Evolutionary conservation across 495 filamentous ascomycete genomes (phyloP).

Genomic region (Hypomontagnella monticulosa): DNA sequence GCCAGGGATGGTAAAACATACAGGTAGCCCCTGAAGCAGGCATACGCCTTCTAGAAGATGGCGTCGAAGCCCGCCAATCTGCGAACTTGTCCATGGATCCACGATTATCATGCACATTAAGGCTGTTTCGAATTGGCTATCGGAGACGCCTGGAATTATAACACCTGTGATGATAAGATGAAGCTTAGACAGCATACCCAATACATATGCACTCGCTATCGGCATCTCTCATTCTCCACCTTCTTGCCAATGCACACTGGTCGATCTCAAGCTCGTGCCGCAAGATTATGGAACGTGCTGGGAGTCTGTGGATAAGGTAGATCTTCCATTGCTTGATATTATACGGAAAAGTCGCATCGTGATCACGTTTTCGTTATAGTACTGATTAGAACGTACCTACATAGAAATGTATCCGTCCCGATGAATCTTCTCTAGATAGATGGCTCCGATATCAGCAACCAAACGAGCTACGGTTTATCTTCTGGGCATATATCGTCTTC

Average conservation of each 20-base stretch:
- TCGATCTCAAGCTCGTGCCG: slow-evolving; percentile 22
- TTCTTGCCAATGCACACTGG: slow-evolving; percentile 24
- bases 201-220: slow-evolving; percentile 16
- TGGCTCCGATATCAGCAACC: no score
- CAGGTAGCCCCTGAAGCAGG: slow-evolving; percentile 24
- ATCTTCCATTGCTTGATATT: no score
- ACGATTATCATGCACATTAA: slow-evolving; percentile 27
- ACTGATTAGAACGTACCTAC: no score
- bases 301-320: no score
- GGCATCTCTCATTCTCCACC: slow-evolving; percentile 28
- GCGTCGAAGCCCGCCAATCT: slow-evolving; percentile 28
- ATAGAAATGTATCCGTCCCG: no score
- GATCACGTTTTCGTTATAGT: no score
- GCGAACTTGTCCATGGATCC: slow-evolving; percentile 16
- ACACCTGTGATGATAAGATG: slow-evolving; percentile 4
- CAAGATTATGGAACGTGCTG: neutral
- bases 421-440: no score
- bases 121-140: slow-evolving; percentile 31
- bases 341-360: neutral
- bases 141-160: slow-evolving; percentile 14
- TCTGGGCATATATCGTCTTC: no score
- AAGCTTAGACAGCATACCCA: slow-evolving; percentile 21
- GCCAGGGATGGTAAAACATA: slow-evolving; percentile 40
- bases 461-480: no score
- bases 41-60: slow-evolving; percentile 33